Evolutionary conservation across 2,329 filamentous ascomycete species (phyloP), one percentile per base, ranked within the genome.

Genomic region (Alternaria sp.): DNA sequence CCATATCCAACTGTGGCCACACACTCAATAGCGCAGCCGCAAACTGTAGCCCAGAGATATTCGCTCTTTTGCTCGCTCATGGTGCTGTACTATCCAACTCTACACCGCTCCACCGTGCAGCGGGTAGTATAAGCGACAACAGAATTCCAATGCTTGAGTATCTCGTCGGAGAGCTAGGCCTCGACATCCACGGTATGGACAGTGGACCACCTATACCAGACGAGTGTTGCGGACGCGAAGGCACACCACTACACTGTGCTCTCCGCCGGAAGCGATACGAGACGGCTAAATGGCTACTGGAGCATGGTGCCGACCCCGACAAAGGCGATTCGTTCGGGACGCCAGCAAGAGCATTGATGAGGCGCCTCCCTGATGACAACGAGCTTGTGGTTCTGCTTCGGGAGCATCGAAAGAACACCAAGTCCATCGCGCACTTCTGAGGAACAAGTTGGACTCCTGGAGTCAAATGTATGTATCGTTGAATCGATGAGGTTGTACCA

Each of bases 241-340:
- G 49, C 6, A 52, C 49, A 6, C 3, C 28, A 30, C 53, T 68
- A 7, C 43, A 52, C 15, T 55, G 62, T 45, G 63, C 66, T 50
- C 25, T 63, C 28, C 19, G 13, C 17, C 58, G 61, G 50, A 36
- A 56, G 36, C 36, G 36, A 30, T 44, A 58, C n/a, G 58, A 62
- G 44, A 58, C 62, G 50, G 54, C 51, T 19, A 68, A 53, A 40
- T 67, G 63, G 60, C 50, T 66, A 28, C 44, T 68, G 26, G 58
- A 66, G 12, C 32, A 62, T 49, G 63, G 66, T 13, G 61, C 63
- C 21, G 58, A 68, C 52, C 63, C 63, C 28, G 60, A 66, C 15
- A 62, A 57, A 55, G 2, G 36, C 36, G 5, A 6, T n/a, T 11
- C 5, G 4, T 40, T 17, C 36, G 36, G 36, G 5, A 40, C 5